Conservation (phyloP, 2,329 filamentous ascomycete species). For the Helotiales sp. region DNA sequence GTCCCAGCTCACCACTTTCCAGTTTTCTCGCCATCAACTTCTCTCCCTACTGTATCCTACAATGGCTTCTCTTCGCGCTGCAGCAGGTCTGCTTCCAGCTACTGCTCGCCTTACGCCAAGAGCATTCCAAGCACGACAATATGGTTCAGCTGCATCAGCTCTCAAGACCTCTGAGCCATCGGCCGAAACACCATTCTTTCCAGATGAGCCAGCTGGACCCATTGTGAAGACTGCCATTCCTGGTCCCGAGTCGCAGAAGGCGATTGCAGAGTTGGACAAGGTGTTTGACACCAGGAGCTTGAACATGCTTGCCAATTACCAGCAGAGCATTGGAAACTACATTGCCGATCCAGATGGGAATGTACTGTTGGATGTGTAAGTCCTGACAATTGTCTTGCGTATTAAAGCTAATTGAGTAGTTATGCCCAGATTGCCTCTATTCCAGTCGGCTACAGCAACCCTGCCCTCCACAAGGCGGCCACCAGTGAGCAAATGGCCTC, state of each 20-base stretch:
- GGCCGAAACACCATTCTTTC: conserved; percentile 31
- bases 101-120: conserved; percentile 16
- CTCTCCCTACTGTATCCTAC: conserved; percentile 1
- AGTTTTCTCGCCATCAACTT: background rate
- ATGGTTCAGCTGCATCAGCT: conserved; percentile 24
- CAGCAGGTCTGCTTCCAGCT: conserved; percentile 30
- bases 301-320: conserved; percentile 54
- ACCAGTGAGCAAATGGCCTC: conserved; percentile 70
- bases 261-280: conserved; percentile 44
- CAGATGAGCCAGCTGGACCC: conserved; percentile 34
- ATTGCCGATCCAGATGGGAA: conserved; percentile 52
- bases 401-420: conserved; percentile 37
- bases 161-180: conserved; percentile 19
- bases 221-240: conserved; percentile 39
- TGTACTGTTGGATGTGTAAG: conserved; percentile 49
- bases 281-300: conserved; percentile 53
- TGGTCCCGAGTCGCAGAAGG: conserved; percentile 38
- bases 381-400: conserved; percentile 8
- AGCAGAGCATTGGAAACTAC: conserved; percentile 54
- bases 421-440: conserved; percentile 85
- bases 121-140: conserved; percentile 19
- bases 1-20: background rate
- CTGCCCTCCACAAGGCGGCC: conserved; percentile 63
- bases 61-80: conserved; percentile 36
- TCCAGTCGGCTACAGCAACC: conserved; percentile 81